Conservation (phyloP, 2,329 filamentous ascomycete genomes). For the Paracorniculantispora psalliotae region DNA sequence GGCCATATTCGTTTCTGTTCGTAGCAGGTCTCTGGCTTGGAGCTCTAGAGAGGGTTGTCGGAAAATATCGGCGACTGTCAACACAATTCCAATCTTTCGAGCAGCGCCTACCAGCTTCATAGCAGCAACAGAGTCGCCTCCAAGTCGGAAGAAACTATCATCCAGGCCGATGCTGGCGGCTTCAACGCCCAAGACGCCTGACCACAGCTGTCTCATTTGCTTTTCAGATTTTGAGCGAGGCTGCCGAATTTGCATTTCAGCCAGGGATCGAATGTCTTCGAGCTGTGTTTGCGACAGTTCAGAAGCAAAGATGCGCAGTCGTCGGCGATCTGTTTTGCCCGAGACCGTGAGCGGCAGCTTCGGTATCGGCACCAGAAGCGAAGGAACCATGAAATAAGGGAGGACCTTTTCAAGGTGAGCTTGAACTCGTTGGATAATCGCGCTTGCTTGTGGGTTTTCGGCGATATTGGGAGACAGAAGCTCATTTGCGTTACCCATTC, state of each 20-base stretch:
- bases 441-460: neutral
- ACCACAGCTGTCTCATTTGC: neutral
- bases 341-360: neutral
- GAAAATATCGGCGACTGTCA: neutral
- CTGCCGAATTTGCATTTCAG: neutral
- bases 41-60: neutral
- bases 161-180: neutral
- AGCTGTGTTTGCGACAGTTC: neutral
- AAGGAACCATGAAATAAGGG: conserved; percentile 6
- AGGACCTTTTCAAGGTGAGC: neutral
- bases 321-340: neutral
- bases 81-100: neutral
- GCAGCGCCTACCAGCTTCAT: neutral
- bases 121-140: neutral
- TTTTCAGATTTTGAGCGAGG: neutral
- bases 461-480: neutral
- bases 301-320: neutral
- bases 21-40: neutral
- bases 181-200: neutral
- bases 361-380: neutral
- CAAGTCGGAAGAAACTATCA: conserved; percentile 1
- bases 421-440: neutral
- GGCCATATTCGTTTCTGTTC: neutral
- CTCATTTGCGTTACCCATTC: neutral
- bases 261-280: neutral